phyloP scores from a whole-genome alignment of 75 land plant species.

The Gnetum montanum region DNA sequence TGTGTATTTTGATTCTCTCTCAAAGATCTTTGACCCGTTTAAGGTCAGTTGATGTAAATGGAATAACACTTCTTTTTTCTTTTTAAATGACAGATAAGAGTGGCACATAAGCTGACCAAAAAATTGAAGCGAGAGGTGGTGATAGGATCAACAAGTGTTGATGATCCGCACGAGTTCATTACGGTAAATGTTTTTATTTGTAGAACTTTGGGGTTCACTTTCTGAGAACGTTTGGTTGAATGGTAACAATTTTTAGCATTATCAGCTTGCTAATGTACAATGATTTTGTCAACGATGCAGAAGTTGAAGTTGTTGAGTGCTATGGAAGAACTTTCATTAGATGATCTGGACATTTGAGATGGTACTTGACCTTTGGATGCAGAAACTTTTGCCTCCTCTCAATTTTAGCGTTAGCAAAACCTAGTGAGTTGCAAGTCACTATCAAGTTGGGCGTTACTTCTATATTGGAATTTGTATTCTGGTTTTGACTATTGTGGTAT shows the following conservation, averaged over 20 bases:
- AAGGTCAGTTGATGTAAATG: conserved; percentile 3
- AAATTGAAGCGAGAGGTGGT: conserved; percentile 77
- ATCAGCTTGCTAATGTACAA: background rate
- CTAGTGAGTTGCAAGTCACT: too few relatives aligned
- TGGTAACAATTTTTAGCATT: too few relatives aligned
- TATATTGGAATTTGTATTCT: too few relatives aligned
- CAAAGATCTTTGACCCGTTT: background rate
- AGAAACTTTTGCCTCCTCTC: too few relatives aligned
- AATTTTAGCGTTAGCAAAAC: too few relatives aligned
- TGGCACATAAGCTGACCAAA: conserved; percentile 72
- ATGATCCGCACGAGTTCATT: conserved; percentile 86
- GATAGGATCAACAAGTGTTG: conserved; percentile 83
- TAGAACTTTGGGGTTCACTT: background rate
- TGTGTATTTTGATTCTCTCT: conserved; percentile 1
- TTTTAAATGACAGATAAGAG: conserved; percentile 48
- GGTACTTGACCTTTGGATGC: too few relatives aligned
- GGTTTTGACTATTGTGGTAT: too few relatives aligned
- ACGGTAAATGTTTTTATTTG: conserved; percentile 21
- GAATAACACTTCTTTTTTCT: background rate
- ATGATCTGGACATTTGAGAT: background rate
- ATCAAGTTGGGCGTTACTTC: too few relatives aligned
- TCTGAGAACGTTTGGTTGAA: background rate
- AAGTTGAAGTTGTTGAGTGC: conserved; percentile 1
- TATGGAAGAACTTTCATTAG: conserved; percentile 2
- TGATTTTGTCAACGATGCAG: background rate